Evolutionary conservation across 2,329 filamentous ascomycete species (phyloP), one percentile per base, ranked within the genome.

Genomic region (Sporothrix schenckii): DNA sequence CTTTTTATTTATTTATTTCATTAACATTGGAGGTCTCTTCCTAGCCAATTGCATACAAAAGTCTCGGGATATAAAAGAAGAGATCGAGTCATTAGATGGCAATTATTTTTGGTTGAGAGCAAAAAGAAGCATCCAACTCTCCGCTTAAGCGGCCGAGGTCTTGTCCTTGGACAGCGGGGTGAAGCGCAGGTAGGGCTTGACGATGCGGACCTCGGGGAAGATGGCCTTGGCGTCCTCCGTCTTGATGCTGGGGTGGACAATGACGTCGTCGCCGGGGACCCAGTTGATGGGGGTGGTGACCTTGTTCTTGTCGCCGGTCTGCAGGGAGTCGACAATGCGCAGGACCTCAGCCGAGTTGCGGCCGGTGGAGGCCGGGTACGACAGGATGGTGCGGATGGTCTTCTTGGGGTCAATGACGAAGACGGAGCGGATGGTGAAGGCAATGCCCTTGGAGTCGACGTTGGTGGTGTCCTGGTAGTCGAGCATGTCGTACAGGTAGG

Each of bases 401-500:
- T 97, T 97, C 81, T 88, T 89, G 74, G 93, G 93, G 84, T 97
- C 93, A 80, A 97, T 95, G 83, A 97, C 86, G 86, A 96, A 97
- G 79, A 97, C 94, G 76, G 91, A 93, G 77, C 94, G 92, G 83
- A 97, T 97, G 76, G 94, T 97, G 83, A 97, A 94, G 70, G 93
- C 93, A 76, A 94, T 91, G 76, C 91, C 91, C 87, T 92, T 92
- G 77, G 86, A 81, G 80, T 93, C 91, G 71, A 93, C 89, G 82
- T 93, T 93, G 83, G 89, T 91, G 77, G 89, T 87, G 80, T 93
- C 91, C 80, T 93, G 90, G 83, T 91, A 87, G 83, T 93, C 91
- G 77, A 94, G 84, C 91, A 94, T 94, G 83, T 94, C 91, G 80
- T 93, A 94, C 73, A 87, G 82, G 77, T 87, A 90, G 72, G 91